These are phyloP conservation scores for Amanita fuliginea DNA, from an alignment of 768 basidiomycete genomes.

Conservation along the genomic window DNA sequence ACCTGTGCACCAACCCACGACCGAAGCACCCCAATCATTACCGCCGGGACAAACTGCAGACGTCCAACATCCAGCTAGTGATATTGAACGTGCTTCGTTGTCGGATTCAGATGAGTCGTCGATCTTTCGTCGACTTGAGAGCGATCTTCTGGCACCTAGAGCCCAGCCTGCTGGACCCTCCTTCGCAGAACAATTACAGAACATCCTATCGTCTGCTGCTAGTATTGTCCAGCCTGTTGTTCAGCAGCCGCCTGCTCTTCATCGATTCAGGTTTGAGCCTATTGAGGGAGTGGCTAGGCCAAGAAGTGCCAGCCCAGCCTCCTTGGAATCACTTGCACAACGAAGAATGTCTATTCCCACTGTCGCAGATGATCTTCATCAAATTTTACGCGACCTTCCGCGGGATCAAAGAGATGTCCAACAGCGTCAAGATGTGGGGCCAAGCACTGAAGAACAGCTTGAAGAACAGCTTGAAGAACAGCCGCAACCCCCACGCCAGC, in stretches of 20 bases:
- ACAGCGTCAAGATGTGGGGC: neutral
- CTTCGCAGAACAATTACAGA: constrained; percentile 48
- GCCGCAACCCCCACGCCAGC: neutral
- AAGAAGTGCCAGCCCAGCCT: constrained; percentile 26
- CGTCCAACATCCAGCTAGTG: constrained; percentile 1
- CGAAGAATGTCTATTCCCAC: constrained; percentile 20
- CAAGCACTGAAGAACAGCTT: neutral
- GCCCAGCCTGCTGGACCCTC: constrained; percentile 32
- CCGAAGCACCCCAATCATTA: constrained; percentile 11
- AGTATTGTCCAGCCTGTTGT: constrained; percentile 26
- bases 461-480: neutral
- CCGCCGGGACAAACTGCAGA: neutral
- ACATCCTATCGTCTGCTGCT: constrained; percentile 41
- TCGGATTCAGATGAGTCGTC: constrained; percentile 5
- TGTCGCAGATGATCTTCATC: constrained; percentile 4
- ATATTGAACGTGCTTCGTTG: neutral
- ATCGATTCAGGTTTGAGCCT: constrained; percentile 45
- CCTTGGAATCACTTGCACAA: constrained; percentile 16
- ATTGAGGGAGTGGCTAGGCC: constrained; percentile 21
- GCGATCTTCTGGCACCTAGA: constrained; percentile 1
- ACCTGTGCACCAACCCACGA: constrained; percentile 8
- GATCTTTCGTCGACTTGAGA: constrained; percentile 3
- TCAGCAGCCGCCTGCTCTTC: constrained; percentile 39
- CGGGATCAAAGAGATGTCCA: neutral
- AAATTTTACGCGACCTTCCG: constrained; percentile 2